Percentiles rank a stretch among this genome's conserved stretches.
phyloP scores from a whole-genome alignment of 495 filamentous ascomycete genomes.

The Aspergillus indologenus region DNA sequence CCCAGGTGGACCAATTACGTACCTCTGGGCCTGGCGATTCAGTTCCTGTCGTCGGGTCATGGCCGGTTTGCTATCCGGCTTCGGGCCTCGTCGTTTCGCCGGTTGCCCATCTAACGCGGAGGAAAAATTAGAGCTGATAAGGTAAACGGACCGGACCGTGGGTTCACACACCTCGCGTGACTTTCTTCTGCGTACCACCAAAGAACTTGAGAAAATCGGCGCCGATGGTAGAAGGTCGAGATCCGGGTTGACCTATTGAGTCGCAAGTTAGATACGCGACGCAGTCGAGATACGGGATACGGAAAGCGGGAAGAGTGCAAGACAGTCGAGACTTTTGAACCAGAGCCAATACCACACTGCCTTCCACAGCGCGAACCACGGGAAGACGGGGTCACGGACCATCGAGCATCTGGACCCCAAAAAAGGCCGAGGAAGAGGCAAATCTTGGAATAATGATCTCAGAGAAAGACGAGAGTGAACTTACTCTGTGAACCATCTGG shows the following conservation, averaged over 20 bases:
- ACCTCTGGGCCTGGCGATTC: slow-evolving; percentile 95
- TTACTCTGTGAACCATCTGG: slow-evolving; percentile 16
- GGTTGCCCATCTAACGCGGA: slow-evolving; percentile 67
- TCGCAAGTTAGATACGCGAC: not conserved
- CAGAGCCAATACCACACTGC: too few species aligned
- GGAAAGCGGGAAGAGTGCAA: too few species aligned
- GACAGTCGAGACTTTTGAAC: too few species aligned
- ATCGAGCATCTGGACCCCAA: not conserved
- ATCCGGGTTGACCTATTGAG: slow-evolving; percentile 3
- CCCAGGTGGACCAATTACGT: slow-evolving; percentile 16
- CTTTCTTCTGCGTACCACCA: slow-evolving; percentile 28
- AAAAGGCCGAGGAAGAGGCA: not conserved
- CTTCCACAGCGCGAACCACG: too few species aligned
- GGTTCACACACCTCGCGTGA: slow-evolving; percentile 33
- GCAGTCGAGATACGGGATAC: too few species aligned
- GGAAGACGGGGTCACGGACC: too few species aligned
- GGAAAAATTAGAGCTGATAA: not conserved
- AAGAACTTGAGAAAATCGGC: slow-evolving; percentile 41
- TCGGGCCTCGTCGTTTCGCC: slow-evolving; percentile 87
- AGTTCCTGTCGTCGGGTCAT: slow-evolving; percentile 90
- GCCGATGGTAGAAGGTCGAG: slow-evolving; percentile 22
- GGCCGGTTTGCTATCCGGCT: slow-evolving; percentile 94
- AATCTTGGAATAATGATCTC: too few species aligned
- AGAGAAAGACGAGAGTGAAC: not conserved
- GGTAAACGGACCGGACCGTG: not conserved